A percentile compares a stretch with the other conserved stretches of the same genome.
These are phyloP conservation scores for Puccinellia tenuiflora DNA, from an alignment of 176 grass and related monocot species.

Conservation along the genomic window DNA sequence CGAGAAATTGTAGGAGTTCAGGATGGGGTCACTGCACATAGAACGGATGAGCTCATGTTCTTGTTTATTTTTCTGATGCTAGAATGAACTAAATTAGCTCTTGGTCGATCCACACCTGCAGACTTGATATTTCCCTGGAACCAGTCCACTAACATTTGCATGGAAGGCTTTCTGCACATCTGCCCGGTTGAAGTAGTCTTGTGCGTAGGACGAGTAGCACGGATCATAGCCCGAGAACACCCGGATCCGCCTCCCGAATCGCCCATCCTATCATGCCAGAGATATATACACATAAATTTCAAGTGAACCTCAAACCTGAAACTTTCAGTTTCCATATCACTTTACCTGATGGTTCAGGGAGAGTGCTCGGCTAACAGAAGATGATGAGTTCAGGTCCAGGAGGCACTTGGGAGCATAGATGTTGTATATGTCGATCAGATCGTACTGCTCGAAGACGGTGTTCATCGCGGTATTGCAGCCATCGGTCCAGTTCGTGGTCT, in stretches of 20 bases:
- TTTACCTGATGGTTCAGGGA: not conserved
- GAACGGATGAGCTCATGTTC: slow-evolving; percentile 8
- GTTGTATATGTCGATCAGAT: slow-evolving; percentile 70
- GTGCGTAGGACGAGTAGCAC: slow-evolving; percentile 63
- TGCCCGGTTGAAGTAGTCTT: slow-evolving; percentile 67
- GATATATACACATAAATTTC: not conserved
- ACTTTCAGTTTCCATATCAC: not conserved
- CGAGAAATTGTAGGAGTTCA: slow-evolving; percentile 52
- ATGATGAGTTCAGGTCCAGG: slow-evolving; percentile 42
- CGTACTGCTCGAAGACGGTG: slow-evolving; percentile 45
- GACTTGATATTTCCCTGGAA: slow-evolving; percentile 38
- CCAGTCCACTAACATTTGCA: slow-evolving; percentile 41
- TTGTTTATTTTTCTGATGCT: not conserved
- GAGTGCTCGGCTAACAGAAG: not conserved
- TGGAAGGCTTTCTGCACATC: slow-evolving; percentile 68
- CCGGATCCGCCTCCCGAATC: slow-evolving; percentile 28
- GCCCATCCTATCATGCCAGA: not conserved
- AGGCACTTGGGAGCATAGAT: slow-evolving; percentile 83
- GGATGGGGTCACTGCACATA: slow-evolving; percentile 57
- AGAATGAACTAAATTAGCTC: not conserved
- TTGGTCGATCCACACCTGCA: slow-evolving; percentile 58
- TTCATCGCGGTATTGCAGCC: slow-evolving; percentile 39
- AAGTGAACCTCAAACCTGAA: not conserved
- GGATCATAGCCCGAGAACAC: slow-evolving; percentile 71
- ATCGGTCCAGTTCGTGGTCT: slow-evolving; percentile 42